Percentiles rank a stretch among this genome's conserved stretches.
These are phyloP conservation scores for Gymnopus androsaceus DNA, from an alignment of 1,284 basidiomycete genomes.

Conservation along the genomic window DNA sequence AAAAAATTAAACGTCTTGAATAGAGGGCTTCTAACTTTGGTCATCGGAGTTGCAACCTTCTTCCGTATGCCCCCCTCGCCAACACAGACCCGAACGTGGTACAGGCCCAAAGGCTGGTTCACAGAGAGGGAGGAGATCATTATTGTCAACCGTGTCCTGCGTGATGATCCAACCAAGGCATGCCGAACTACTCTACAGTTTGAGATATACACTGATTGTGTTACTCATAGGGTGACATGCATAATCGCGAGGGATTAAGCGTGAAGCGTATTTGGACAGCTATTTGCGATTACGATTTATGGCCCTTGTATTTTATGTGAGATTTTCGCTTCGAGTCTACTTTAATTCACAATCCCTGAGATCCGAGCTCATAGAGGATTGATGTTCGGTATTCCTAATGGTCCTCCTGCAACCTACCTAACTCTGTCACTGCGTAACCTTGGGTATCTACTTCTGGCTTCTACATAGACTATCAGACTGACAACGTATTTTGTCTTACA, in stretches of 20 bases:
- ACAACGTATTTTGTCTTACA: conserved; percentile 21
- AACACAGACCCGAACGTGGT: conserved; percentile 69
- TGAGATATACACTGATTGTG: neutral
- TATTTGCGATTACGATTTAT: conserved; percentile 66
- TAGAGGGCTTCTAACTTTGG: conserved; percentile 52
- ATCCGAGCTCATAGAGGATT: conserved; percentile 35
- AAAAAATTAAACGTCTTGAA: neutral
- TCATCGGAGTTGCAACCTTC: conserved; percentile 63
- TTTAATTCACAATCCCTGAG: neutral
- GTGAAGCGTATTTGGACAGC: conserved; percentile 55
- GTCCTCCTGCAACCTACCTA: conserved; percentile 57
- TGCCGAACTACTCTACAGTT: neutral
- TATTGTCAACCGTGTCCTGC: conserved; percentile 58
- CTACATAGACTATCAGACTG: neutral
- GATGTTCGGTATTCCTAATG: conserved; percentile 49
- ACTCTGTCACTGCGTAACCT: conserved; percentile 61
- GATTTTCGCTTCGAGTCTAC: neutral
- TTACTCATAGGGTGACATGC: conserved; percentile 63
- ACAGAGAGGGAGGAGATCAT: conserved; percentile 56
- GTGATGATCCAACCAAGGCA: conserved; percentile 71
- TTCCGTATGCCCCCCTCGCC: conserved; percentile 72
- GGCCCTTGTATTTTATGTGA: conserved; percentile 65
- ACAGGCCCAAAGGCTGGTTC: conserved; percentile 73
- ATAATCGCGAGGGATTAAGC: conserved; percentile 74
- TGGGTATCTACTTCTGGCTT: conserved; percentile 11